A percentile compares a stretch with the other conserved stretches of the same genome.
Evolutionary conservation across 2,329 filamentous ascomycete species (phyloP).

Genomic region (Ophiostoma himal-ulmi): DNA sequence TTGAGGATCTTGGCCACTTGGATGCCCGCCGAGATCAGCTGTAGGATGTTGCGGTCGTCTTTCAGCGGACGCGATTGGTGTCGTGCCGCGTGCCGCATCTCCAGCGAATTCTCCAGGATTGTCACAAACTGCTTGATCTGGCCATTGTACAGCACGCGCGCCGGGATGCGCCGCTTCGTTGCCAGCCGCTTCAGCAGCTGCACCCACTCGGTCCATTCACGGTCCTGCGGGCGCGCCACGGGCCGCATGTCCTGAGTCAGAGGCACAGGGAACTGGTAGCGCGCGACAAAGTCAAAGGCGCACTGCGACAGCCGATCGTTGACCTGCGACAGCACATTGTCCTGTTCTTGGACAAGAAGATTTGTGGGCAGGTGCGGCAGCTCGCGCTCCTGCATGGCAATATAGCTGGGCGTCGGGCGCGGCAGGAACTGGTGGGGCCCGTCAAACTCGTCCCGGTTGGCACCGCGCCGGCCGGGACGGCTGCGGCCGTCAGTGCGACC

Average conservation of each 20-base stretch:
- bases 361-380: conserved; percentile 77
- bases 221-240: conserved; percentile 65
- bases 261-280: conserved; percentile 85
- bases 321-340: conserved; percentile 70
- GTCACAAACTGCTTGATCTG: conserved; percentile 91
- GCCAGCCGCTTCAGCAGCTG: conserved; percentile 79
- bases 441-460: conserved; percentile 84
- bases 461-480: conserved; percentile 60
- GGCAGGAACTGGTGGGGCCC: conserved; percentile 78
- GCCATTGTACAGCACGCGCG: conserved; percentile 76
- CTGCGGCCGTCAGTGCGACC: conserved; percentile 46
- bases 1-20: conserved; percentile 84
- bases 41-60: conserved; percentile 82
- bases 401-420: conserved; percentile 62
- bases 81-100: conserved; percentile 80
- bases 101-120: conserved; percentile 78
- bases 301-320: conserved; percentile 81
- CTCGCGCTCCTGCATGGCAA: conserved; percentile 72
- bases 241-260: conserved; percentile 76
- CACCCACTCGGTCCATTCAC: conserved; percentile 90
- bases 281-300: conserved; percentile 84
- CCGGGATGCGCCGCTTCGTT: conserved; percentile 79
- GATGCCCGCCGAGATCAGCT: conserved; percentile 79
- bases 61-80: conserved; percentile 77
- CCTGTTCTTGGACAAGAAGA: conserved; percentile 76